Base-by-base conservation (phyloP, 164 flowering plant genomes). In the Hamamelis virginiana region DNA sequence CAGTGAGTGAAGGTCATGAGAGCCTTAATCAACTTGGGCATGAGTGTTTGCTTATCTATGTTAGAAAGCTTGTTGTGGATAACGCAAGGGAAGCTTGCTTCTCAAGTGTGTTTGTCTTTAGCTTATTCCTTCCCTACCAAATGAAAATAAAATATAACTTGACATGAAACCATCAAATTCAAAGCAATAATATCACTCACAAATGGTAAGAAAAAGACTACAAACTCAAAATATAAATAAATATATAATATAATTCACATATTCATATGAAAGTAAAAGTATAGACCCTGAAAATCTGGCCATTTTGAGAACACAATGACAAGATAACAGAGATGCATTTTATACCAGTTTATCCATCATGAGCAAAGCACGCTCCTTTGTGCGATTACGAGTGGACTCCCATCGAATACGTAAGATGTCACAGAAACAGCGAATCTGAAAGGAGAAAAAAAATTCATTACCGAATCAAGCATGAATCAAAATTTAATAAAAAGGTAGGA, bases 271-370 rank as follows among this genome's bases (percentile, higher is more conserved):
- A 33, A n/a, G n/a, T n/a, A n/a, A n/a, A 33, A 2, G 41, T 33
- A 33, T 6, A 6, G 6, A 33, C 41, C 41, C 41, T 2, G 6
- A 33, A 33, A 33, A 33, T 33, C 41, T 2, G 2, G 41, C 41
- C 6, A 33, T 33, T 33, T 33, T 33, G 6, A 33, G 41, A 13
- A 45, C 38, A 64, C 25, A 12, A 8, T 64, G 46, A 64, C 21
- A 64, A 46, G 27, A 26, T 15, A 9, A 15, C 56, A 26, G 13
- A 33, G 25, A 69, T 60, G 66, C n/a, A 27, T 13, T 53, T 6
- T 27, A 13, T 88, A 94, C 97, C 92, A 89, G 60, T 68, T 85
- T 81, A 12, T 87, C 93, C 97, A 95, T 90, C 94, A 91, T 89
- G 70, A 82, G 53, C 69, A 92, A 67, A 56, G 99, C 90, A 75